Conservation (phyloP, 2,329 filamentous ascomycete species). For the Exserohilum rostratum region DNA sequence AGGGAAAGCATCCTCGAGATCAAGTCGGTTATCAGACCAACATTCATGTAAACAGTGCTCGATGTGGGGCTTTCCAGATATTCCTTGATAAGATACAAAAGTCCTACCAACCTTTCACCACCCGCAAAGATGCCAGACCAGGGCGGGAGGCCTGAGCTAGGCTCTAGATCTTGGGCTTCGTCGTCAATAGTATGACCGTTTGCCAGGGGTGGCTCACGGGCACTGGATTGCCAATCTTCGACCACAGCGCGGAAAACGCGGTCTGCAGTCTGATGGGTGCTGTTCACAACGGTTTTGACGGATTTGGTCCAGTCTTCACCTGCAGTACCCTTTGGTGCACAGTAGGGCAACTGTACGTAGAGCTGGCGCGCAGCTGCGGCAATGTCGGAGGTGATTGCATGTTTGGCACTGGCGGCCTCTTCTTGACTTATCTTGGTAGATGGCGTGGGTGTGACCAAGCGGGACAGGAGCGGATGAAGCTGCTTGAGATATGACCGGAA, state of each 20-base stretch:
- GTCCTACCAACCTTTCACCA: constrained; percentile 68
- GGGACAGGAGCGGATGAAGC: constrained; percentile 65
- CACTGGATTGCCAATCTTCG: constrained; percentile 79
- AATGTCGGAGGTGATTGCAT: constrained; percentile 59
- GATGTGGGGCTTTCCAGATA: constrained; percentile 70
- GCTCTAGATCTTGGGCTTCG: constrained; percentile 47
- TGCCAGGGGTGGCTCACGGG: constrained; percentile 46
- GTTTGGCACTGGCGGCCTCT: constrained; percentile 39
- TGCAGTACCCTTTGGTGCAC: constrained; percentile 78
- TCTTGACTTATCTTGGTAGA: constrained; percentile 44
- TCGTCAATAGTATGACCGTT: constrained; percentile 39
- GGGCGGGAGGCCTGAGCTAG: constrained; percentile 59
- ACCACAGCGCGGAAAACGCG: constrained; percentile 77
- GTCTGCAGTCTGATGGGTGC: constrained; percentile 74
- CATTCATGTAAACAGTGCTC: constrained; percentile 67
- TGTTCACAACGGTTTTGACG: constrained; percentile 65
- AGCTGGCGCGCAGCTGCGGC: constrained; percentile 67
- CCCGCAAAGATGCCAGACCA: constrained; percentile 82
- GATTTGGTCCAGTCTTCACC: constrained; percentile 79
- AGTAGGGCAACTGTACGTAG: constrained; percentile 75
- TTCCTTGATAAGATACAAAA: constrained; percentile 69
- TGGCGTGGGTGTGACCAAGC: constrained; percentile 69
- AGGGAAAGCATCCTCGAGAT: constrained; percentile 73
- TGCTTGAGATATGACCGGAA: constrained; percentile 77
- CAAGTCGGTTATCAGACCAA: constrained; percentile 72